A percentile compares a stretch with the other conserved stretches of the same genome.
Evolutionary conservation across 2,329 filamentous ascomycete genomes (phyloP).

Genomic region (Arthrobotrys conoides): DNA sequence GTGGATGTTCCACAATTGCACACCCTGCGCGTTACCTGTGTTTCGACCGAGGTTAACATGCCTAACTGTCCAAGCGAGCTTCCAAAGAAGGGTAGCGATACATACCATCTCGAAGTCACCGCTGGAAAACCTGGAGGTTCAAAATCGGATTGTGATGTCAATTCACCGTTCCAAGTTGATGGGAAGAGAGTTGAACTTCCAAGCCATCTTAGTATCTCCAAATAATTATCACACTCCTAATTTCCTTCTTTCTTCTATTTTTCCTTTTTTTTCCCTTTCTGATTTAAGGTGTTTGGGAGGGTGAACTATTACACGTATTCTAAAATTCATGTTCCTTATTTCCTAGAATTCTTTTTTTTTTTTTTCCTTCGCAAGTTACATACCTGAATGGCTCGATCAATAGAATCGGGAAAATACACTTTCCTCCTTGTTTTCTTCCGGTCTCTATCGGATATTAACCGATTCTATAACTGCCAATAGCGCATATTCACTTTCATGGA

Average conservation of each 20-base stretch:
- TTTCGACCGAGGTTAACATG: conserved; percentile 50
- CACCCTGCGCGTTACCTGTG: conserved; percentile 46
- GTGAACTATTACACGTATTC: neutral
- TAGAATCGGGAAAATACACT: neutral
- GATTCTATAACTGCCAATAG: neutral
- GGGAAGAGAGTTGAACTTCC: conserved; percentile 26
- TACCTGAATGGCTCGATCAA: neutral
- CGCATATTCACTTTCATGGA: neutral
- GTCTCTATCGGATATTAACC: neutral
- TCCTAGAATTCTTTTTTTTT: too few relatives aligned
- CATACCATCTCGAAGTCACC: conserved; percentile 46
- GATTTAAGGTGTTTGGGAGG: neutral
- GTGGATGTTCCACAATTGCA: conserved; percentile 30
- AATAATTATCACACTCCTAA: neutral
- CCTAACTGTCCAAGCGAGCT: conserved; percentile 34
- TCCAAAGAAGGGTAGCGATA: conserved; percentile 41
- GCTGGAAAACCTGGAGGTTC: conserved; percentile 38
- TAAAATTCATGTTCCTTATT: neutral
- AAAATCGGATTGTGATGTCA: conserved; percentile 41
- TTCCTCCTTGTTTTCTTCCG: neutral
- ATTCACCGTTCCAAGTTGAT: conserved; percentile 30
- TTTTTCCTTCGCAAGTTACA: neutral
- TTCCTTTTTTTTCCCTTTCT: neutral
- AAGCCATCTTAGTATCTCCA: conserved; percentile 31
- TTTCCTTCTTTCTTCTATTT: neutral